Conservation (phyloP, 2,329 filamentous ascomycete genomes). For the Trichoderma polysporum region DNA sequence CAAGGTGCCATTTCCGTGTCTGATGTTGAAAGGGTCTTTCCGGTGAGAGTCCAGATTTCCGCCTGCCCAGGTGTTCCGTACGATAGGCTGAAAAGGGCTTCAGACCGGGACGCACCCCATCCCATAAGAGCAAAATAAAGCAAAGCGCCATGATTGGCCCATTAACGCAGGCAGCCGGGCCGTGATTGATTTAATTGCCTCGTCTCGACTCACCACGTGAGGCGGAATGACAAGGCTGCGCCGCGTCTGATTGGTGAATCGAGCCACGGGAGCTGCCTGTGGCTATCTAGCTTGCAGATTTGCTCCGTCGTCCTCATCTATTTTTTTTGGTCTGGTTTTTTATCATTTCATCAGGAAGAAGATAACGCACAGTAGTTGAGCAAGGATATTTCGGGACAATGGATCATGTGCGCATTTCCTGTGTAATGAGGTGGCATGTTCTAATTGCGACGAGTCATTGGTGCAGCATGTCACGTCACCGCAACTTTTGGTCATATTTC, state of each 20-base stretch:
- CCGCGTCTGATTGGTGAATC: constrained; percentile 11
- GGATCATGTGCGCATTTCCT: constrained; percentile 16
- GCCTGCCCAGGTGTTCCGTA: not conserved
- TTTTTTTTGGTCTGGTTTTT: not conserved
- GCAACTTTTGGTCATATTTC: not conserved
- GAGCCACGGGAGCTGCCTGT: not conserved
- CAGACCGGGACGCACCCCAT: not conserved
- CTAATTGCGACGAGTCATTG: constrained; percentile 8
- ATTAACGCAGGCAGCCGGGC: not conserved
- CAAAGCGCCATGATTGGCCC: constrained; percentile 5
- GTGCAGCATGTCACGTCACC: constrained; percentile 16
- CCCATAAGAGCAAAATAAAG: not conserved
- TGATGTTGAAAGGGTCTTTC: not conserved
- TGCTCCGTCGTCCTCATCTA: too few species aligned
- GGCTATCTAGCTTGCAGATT: not conserved
- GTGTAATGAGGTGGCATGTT: constrained; percentile 10
- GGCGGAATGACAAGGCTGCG: constrained; percentile 14
- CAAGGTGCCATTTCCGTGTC: not conserved
- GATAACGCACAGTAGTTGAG: not conserved
- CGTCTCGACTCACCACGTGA: constrained; percentile 18
- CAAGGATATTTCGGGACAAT: constrained; percentile 15
- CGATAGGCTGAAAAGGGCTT: not conserved
- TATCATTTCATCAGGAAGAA: not conserved
- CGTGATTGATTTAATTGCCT: constrained; percentile 17
- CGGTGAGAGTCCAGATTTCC: constrained; percentile 2